Evolutionary conservation across 108 stramenopile species (phyloP).

Genomic region (Cyclotella distinguenda): DNA sequence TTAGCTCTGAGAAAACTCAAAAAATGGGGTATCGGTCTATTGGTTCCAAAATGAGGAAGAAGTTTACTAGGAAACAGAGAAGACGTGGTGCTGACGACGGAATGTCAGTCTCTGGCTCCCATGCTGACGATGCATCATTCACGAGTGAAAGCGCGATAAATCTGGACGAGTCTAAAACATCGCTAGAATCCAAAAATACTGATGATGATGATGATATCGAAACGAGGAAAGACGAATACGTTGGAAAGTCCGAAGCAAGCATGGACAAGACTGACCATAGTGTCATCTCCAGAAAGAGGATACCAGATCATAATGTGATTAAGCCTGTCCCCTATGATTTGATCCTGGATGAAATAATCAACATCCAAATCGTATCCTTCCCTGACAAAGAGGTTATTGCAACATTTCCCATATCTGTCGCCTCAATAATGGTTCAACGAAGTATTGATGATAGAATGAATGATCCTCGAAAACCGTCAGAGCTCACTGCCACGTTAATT

Average conservation of each 20-base stretch:
- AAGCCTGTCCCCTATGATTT: constrained; percentile 32
- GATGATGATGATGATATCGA: constrained; percentile 4
- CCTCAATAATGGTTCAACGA: constrained; percentile 36
- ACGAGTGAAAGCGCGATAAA: constrained; percentile 15
- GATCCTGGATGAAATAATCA: constrained; percentile 38
- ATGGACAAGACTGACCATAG: background rate
- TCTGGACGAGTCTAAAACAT: background rate
- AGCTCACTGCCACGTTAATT: constrained; percentile 38
- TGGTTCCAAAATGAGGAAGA: constrained; percentile 10
- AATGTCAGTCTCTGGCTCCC: constrained; percentile 2
- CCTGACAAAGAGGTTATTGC: constrained; percentile 40
- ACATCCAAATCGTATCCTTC: constrained; percentile 39
- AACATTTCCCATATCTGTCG: constrained; percentile 44
- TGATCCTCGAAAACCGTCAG: constrained; percentile 45
- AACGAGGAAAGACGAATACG: background rate
- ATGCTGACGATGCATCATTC: constrained; percentile 22
- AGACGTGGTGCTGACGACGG: constrained; percentile 3
- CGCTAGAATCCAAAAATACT: background rate
- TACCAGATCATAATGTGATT: constrained; percentile 8
- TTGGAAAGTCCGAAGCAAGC: background rate
- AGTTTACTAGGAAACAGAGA: background rate
- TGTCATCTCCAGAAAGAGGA: background rate
- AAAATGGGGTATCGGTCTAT: constrained; percentile 2
- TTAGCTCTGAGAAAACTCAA: constrained; percentile 4
- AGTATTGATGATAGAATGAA: constrained; percentile 28